Conservation (phyloP, 768 basidiomycete genomes). For the Rubroboletus pulcherrimus region DNA sequence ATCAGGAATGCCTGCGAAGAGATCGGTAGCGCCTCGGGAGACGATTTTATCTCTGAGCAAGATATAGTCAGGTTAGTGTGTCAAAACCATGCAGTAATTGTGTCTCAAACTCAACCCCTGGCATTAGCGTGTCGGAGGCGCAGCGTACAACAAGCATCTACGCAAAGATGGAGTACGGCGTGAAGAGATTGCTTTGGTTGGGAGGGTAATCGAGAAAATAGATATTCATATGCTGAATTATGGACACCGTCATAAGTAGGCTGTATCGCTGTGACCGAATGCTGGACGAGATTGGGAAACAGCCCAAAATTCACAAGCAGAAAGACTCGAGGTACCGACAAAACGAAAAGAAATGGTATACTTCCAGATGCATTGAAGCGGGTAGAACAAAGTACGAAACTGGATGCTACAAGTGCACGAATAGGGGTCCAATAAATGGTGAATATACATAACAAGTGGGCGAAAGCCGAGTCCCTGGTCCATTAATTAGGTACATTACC, state of each 20-base stretch:
- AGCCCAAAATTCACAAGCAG: conserved; percentile 7
- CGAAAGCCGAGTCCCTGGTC: conserved; percentile 14
- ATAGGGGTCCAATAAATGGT: conserved; percentile 16
- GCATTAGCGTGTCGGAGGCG: conserved; percentile 70
- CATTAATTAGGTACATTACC: conserved; percentile 25
- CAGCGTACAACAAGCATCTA: conserved; percentile 81
- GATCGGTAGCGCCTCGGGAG: conserved; percentile 42
- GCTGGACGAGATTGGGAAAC: conserved; percentile 1
- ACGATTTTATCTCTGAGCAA: conserved; percentile 52
- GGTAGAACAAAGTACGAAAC: conserved; percentile 14
- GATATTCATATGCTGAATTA: conserved; percentile 7
- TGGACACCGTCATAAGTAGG: conserved; percentile 8
- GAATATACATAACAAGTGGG: conserved; percentile 12
- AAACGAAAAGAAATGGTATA: conserved; percentile 21
- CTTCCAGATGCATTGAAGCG: conserved; percentile 20
- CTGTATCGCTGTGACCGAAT: conserved; percentile 13
- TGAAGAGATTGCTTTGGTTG: conserved; percentile 88
- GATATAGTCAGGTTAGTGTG: conserved; percentile 75
- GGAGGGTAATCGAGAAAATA: conserved; percentile 46
- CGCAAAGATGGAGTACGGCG: conserved; percentile 90
- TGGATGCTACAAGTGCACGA: conserved; percentile 17
- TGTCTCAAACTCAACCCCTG: background rate
- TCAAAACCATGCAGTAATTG: background rate
- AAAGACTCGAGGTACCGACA: conserved; percentile 10
- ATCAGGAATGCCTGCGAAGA: conserved; percentile 68